Percentiles rank a stretch among this genome's conserved stretches.
phyloP scores from a whole-genome alignment of 192 early-diverging fungal species.

The Spizellomyces sp. region DNA sequence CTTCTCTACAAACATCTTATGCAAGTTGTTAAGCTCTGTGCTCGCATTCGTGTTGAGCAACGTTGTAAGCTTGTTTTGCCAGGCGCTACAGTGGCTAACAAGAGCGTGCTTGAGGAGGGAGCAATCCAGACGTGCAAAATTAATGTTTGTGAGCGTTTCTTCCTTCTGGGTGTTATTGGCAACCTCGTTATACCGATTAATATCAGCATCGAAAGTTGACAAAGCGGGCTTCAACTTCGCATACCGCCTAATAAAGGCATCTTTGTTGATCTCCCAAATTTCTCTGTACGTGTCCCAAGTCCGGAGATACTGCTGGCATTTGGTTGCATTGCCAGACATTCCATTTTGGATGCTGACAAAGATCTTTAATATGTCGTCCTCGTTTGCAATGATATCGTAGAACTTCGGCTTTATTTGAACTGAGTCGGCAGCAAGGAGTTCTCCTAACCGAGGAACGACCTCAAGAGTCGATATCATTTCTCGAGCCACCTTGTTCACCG shows the following conservation, averaged over 20 bases:
- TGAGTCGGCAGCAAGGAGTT: slow-evolving; percentile 39
- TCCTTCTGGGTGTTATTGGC: slow-evolving; percentile 72
- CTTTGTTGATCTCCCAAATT: slow-evolving; percentile 75
- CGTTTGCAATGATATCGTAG: slow-evolving; percentile 57
- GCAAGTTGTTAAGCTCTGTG: slow-evolving; percentile 53
- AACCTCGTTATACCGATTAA: slow-evolving; percentile 69
- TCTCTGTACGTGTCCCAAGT: slow-evolving; percentile 71
- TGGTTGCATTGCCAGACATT: slow-evolving; percentile 59
- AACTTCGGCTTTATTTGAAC: slow-evolving; percentile 29
- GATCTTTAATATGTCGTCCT: slow-evolving; percentile 67
- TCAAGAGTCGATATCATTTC: slow-evolving; percentile 64
- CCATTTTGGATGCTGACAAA: slow-evolving; percentile 59
- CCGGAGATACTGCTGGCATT: slow-evolving; percentile 60
- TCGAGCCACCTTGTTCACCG: slow-evolving; percentile 53
- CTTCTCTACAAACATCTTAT: slow-evolving; percentile 60
- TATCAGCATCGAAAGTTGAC: slow-evolving; percentile 67
- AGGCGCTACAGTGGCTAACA: slow-evolving; percentile 60
- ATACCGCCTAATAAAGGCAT: slow-evolving; percentile 67
- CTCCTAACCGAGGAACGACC: slow-evolving; percentile 50
- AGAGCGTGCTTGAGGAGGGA: slow-evolving; percentile 64
- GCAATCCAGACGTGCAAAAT: slow-evolving; percentile 62
- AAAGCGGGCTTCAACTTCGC: slow-evolving; percentile 67
- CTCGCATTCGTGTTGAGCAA: slow-evolving; percentile 61
- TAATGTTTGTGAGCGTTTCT: slow-evolving; percentile 67
- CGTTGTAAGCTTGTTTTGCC: slow-evolving; percentile 66